Evolutionary conservation across 345 rosid genomes (phyloP), one percentile per base, ranked within the genome.

Genomic region (Trapa incisa): DNA sequence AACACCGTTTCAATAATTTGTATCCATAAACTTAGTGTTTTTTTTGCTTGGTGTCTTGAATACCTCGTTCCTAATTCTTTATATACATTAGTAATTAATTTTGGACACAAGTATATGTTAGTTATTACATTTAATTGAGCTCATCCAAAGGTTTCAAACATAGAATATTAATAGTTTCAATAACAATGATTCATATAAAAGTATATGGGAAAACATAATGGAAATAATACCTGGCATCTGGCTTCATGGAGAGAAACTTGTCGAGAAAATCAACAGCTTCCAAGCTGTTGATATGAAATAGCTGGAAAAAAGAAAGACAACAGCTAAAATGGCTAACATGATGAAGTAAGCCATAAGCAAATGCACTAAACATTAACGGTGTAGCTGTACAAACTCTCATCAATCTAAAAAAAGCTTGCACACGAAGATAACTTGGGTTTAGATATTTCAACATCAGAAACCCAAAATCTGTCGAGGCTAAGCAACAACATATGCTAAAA

Each of bases 191-290:
- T n/a, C 54, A 54, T 54, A 39, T 41, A 37, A 53, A 54, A 53
- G 22, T 39, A 67, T 11, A 67, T 4, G 12, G 54, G 7, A 17
- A 37, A 36, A 37, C n/a, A n/a, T 67, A 77, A 72, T 52, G 70
- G 8, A 2, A 64, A 58, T 3, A 53, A 48, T 81, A 94, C 99
- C 97, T 86, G 52, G 84, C 35, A 67, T 91, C 86, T 9, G 99
- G 99, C 74, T 86, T 86, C 99, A 91, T 94, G 57, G 86, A 80
- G 33, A 82, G 82, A 81, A 85, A 94, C 80, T 80, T 94, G 37
- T 86, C 96, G 72, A 91, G 81, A 76, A 86, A 85, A 67, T 80
- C 87, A 71, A 89, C 48, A 6, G 97, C 91, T 76, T 89, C 99
- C 83, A 75, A 60, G 75, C 85, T 87, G 81, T 82, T 83, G 67